Base-by-base conservation (phyloP, 495 filamentous ascomycete species). In the Penicillium malachiteum region DNA sequence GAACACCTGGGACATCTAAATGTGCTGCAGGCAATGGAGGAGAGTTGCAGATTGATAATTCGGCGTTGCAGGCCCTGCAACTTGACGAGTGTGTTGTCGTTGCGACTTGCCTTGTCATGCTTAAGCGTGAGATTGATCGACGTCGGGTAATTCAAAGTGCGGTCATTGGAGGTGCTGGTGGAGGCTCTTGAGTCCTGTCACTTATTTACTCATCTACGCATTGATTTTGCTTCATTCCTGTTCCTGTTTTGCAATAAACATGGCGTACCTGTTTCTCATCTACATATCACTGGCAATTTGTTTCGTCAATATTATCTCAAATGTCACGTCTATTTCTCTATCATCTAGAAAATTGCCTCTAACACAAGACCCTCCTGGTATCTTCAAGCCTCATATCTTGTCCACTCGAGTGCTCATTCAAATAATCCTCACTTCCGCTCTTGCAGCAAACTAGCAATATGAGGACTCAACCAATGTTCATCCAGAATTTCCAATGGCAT, bases 41-140 rank as follows among this genome's bases (percentile, higher is more conserved):
- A 0, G 56, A 75, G 43, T 46, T 85, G 52, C 57, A 75, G 53
- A 59, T 81, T 49, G 72, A 79, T 18, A 62, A 71, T 6, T 65
- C 50, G 21, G 60, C 41, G 37, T 59, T 73, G 47, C 47, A 53
- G 21, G 38, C 9, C 0, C 10, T 46, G n/a, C 46, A 56, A 10
- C 54, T 80, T 52, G 66, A 67, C 7, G 66, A 76, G 59, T 68
- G 68, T 9, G 44, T 82, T n/a, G 71, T 82, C 8, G 75, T 84
- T 7, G 72, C 73, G 32, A 83, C 78, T 3, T 80, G 74, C 47
- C 43, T 84, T 52, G 60, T 78, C 6, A 83, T 84, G 81, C 53
- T 84, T 55, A 83, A 84, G 78, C 75, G 73, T 52, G 81, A 85
- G 70, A 68, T 83, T 53, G 82, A 85, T 64, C 65, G 82, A 17